Evolutionary conservation across 2,329 filamentous ascomycete species (phyloP), one percentile per base, ranked within the genome.

Genomic region (Fusarium sulawesiense): DNA sequence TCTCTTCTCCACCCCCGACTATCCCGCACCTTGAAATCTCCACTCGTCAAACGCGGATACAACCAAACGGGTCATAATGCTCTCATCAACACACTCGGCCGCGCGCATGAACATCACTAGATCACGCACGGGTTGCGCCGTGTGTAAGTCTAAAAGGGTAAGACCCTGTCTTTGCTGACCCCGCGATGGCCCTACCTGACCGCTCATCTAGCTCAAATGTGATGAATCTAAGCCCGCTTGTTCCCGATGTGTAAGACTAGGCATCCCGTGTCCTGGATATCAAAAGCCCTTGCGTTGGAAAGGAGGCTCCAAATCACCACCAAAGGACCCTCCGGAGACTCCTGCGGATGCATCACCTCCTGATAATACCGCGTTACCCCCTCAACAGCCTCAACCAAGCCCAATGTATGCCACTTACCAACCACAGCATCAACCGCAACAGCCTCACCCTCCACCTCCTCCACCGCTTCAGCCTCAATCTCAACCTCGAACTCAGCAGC

Each of bases 81-180:
- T 60, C 30, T 55, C 51, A 50, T 51, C 67, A 20, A 53, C 64
- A 48, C 68, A 59, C 21, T 46, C 61, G 23, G 50, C 60, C 20
- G 63, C 56, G 18, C 70, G 69, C 46, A 72, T 70, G 56, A 72
- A 68, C 46, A 72, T 72, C 20, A 72, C 70, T 23, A 58, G 70
- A 48, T 72, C 70, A 29, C 68, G 70, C 40, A 72, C 68, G 42
- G 70, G 70, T 16, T 72, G 70, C 44, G 70, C 70, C 14, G 70
- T 72, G 25, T 72, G 70, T 42, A 72, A 72, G 54, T 72, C 70
- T 23, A 72, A 72, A 45, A 48, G 70, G 49, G 70, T 72, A 72
- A 44, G 66, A n/a, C 25, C 4, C 16, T 47, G 37, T 23, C 30
- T 34, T 40, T 30, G 13, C 25, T n/a, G 20, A 18, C 25, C 25